Conservation (phyloP, 2,329 filamentous ascomycete species). For the Gnomoniopsis smithogilvyi region DNA sequence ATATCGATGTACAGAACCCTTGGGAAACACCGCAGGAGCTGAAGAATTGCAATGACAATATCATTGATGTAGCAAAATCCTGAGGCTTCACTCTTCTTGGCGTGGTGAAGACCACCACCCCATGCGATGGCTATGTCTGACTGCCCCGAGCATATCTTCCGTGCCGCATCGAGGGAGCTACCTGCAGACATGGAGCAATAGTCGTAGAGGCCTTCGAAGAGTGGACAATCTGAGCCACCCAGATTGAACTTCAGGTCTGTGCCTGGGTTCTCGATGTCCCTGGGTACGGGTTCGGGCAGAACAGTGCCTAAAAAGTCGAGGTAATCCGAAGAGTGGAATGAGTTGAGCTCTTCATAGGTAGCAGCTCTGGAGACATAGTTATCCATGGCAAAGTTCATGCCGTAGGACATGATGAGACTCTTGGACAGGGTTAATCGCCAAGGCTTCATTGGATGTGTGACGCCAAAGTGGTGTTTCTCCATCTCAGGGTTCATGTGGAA, state of each 20-base stretch:
- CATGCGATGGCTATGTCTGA: conserved; percentile 97
- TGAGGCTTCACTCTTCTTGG: conserved; percentile 88
- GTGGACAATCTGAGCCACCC: conserved; percentile 86
- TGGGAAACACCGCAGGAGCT: conserved; percentile 76
- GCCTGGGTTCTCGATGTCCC: conserved; percentile 63
- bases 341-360: conserved; percentile 80
- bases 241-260: conserved; percentile 77
- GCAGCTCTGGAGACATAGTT: conserved; percentile 82
- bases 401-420: conserved; percentile 89
- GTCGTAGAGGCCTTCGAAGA: conserved; percentile 93
- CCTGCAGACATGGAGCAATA: conserved; percentile 94
- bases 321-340: conserved; percentile 87
- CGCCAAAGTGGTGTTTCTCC: conserved; percentile 95
- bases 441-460: conserved; percentile 98
- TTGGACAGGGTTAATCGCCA: conserved; percentile 96
- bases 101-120: conserved; percentile 95
- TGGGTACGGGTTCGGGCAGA: conserved; percentile 58
- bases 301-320: conserved; percentile 81
- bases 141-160: conserved; percentile 80
- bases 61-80: conserved; percentile 99
- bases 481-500: conserved; percentile 95
- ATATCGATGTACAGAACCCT: conserved; percentile 94
- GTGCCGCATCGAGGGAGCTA: conserved; percentile 84
- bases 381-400: conserved; percentile 96
- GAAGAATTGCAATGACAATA: conserved; percentile 89